Conservation (phyloP, 2,329 filamentous ascomycete species). For the Arthrinium phaeospermum region DNA sequence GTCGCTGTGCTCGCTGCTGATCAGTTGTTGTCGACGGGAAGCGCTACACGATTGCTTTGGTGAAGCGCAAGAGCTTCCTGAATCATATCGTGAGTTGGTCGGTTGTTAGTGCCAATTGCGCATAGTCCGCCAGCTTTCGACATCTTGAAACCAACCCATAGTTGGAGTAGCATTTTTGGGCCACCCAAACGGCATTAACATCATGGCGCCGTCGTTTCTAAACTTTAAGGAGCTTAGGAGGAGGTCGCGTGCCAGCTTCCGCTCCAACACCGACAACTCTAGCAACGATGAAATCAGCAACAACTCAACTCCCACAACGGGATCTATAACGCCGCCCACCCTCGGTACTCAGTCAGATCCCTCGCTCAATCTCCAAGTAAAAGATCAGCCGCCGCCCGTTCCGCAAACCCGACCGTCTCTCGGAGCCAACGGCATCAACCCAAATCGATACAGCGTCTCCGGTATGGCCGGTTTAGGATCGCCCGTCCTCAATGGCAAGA, state of each 20-base stretch:
- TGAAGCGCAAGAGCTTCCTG: neutral
- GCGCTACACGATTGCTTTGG: neutral
- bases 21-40: neutral
- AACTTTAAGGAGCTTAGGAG: conserved; percentile 74
- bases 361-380: conserved; percentile 66
- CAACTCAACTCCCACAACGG: conserved; percentile 68
- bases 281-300: conserved; percentile 67
- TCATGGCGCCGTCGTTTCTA: conserved; percentile 72
- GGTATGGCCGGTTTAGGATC: conserved; percentile 68
- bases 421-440: conserved; percentile 43
- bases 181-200: conserved; percentile 25
- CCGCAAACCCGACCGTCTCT: conserved; percentile 45
- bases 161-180: neutral
- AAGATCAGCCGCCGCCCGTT: conserved; percentile 47
- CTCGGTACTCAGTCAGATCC: conserved; percentile 70
- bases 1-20: neutral
- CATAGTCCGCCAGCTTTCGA: conserved; percentile 25
- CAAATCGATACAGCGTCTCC: conserved; percentile 67
- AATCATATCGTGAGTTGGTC: neutral
- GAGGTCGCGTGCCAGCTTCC: conserved; percentile 77
- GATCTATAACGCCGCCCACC: conserved; percentile 78
- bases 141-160: neutral
- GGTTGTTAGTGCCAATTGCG: neutral
- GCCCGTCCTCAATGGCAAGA: conserved; percentile 58
- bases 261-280: conserved; percentile 62